Evolutionary conservation across 1,139 yeast genomes (phyloP), one percentile per base, ranked within the genome.

Genomic region (Saccharomyces hybrid): DNA sequence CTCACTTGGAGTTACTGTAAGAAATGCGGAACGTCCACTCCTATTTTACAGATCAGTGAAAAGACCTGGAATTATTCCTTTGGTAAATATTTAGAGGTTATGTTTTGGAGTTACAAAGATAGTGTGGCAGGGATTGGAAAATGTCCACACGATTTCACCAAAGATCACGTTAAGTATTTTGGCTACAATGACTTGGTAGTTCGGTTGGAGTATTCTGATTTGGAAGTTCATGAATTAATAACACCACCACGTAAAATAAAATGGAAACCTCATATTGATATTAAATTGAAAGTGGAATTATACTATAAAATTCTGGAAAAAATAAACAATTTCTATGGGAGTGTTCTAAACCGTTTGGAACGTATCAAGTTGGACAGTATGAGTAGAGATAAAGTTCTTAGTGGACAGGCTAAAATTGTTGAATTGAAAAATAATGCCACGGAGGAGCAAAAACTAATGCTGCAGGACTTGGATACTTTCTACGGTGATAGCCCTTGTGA

Each of bases 1-100:
- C 75, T 90, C 51, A 86, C 91, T 78, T 95, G 99, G 99, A 88
- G 96, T 68, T 83, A 81, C 60, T 95, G 99, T 71, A 88, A 86
- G 56, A 77, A 76, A 52, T 95, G 99, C 68, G 80, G 83, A 19
- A 79, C 78, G 49, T 78, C 86, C 0, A 84, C 96, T 2, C 95
- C 97, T 0, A 83, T 88, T 12, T 74, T 84, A 26, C 88, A 89
- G n/a, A 82, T 95, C 86, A 86, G 88, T 62, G 93, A 89, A 54
- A 86, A 85, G 29, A 84, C 97, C 0, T 91, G 95, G 84, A 89
- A 86, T 65, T 84, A 85, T 60, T 91, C 98, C 0, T 83, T 95
- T 68, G 99, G 99, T 0, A 95, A 93, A 66, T 95, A 88, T 65
- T 75, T 95, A 49, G 98, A 95, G 71, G 73, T 91, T 28, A 77